These are phyloP conservation scores for Peziza echinospora DNA, from an alignment of 495 filamentous ascomycete genomes.

Conservation along the genomic window DNA sequence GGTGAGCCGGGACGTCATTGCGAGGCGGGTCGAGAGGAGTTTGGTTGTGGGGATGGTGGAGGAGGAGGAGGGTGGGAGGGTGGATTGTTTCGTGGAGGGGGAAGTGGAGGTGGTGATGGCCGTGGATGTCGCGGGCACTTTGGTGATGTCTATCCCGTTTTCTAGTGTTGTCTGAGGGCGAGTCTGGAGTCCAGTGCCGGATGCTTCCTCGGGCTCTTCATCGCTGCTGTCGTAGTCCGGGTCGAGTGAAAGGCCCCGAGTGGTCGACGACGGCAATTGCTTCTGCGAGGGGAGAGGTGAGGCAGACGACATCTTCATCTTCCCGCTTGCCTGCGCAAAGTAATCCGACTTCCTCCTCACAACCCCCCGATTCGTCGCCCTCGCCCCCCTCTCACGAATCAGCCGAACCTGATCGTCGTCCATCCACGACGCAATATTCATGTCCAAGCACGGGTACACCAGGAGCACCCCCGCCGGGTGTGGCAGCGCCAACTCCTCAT, in stretches of 20 bases:
- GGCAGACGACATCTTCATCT: too few relatives aligned
- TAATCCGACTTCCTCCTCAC: constrained; percentile 57
- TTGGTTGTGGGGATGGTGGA: constrained; percentile 17
- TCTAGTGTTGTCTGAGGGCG: too few relatives aligned
- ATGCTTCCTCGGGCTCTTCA: constrained; percentile 1
- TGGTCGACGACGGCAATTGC: constrained; percentile 3
- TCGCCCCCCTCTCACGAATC: constrained; percentile 60
- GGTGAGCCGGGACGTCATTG: constrained; percentile 87
- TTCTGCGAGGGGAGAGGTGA: too few relatives aligned
- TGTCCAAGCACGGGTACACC: constrained; percentile 74
- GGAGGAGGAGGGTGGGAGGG: constrained; percentile 14
- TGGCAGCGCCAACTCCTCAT: constrained; percentile 33
- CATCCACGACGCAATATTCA: constrained; percentile 99
- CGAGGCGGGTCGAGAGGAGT: constrained; percentile 52
- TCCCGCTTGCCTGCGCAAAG: constrained; percentile 21
- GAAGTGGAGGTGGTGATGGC: constrained; percentile 27
- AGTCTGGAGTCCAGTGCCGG: neutral
- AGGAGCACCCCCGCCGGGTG: constrained; percentile 61
- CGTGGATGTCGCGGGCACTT: neutral
- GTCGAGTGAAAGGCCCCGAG: constrained; percentile 9
- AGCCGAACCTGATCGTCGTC: constrained; percentile 89
- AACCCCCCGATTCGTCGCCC: constrained; percentile 55
- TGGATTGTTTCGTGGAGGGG: constrained; percentile 19
- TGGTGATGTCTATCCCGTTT: neutral
- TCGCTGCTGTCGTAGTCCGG: constrained; percentile 21